A percentile compares a stretch with the other conserved stretches of the same genome.
Conservation (phyloP, 2,329 filamentous ascomycete species). For the Colletotrichum coccodes region DNA sequence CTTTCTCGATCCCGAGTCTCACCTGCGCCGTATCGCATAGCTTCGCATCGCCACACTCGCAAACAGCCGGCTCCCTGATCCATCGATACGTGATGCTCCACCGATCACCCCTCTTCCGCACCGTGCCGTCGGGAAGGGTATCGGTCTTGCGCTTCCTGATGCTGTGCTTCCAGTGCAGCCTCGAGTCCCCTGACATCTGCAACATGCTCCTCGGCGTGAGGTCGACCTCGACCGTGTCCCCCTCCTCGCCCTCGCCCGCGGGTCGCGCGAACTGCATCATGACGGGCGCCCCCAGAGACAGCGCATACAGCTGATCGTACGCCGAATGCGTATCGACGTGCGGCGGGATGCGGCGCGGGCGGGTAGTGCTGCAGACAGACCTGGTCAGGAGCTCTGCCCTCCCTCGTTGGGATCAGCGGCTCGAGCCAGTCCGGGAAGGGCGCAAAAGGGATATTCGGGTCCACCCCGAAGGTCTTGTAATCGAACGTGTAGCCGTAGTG, state of each 20-base stretch:
- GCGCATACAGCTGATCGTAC: conserved; percentile 55
- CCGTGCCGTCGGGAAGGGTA: conserved; percentile 53
- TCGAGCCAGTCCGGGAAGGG: conserved; percentile 62
- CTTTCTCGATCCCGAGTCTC: conserved; percentile 56
- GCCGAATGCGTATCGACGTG: conserved; percentile 65
- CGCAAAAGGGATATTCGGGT: conserved; percentile 58
- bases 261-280: conserved; percentile 54
- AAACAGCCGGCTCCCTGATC: conserved; percentile 56
- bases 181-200: conserved; percentile 59
- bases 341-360: conserved; percentile 66
- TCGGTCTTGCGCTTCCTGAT: conserved; percentile 66
- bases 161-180: conserved; percentile 66
- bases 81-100: conserved; percentile 68
- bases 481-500: conserved; percentile 68
- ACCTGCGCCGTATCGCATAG: conserved; percentile 63
- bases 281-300: conserved; percentile 53
- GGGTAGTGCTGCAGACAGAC: conserved; percentile 71
- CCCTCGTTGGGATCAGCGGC: conserved; percentile 56
- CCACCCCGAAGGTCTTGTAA: conserved; percentile 67
- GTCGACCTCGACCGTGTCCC: conserved; percentile 53
- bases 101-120: conserved; percentile 53
- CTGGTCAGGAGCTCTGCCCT: conserved; percentile 61
- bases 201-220: conserved; percentile 60
- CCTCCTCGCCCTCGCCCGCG: conserved; percentile 14
- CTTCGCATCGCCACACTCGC: conserved; percentile 59